Percentiles rank a stretch among this genome's conserved stretches.
phyloP scores from a whole-genome alignment of 2,329 filamentous ascomycete species.

The Ophiostoma ulmi region DNA sequence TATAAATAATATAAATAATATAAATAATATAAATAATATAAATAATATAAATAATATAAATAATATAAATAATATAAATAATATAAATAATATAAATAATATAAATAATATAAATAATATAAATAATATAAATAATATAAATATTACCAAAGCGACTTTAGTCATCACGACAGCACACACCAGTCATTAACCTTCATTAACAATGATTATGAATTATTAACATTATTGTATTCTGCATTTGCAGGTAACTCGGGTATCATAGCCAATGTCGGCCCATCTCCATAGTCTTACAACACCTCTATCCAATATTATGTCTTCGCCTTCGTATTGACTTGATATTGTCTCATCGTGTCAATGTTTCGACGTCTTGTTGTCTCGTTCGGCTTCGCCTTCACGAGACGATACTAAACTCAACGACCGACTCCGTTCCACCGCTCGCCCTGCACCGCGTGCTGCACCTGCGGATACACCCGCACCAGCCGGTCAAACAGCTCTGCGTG shows the following conservation, averaged over 20 bases:
- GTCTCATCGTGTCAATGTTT: background rate
- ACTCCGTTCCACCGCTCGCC: background rate
- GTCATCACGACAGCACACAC: too few relatives aligned
- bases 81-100: too few relatives aligned
- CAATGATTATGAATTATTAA: too few relatives aligned
- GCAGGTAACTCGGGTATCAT: background rate
- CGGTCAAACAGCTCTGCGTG: slow-evolving; percentile 76
- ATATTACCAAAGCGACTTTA: too few relatives aligned
- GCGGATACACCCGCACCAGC: slow-evolving; percentile 77
- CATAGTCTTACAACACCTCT: background rate
- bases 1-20: too few relatives aligned
- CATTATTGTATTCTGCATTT: background rate
- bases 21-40: too few relatives aligned
- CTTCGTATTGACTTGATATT: background rate
- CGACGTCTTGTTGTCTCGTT: background rate
- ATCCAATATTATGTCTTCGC: background rate
- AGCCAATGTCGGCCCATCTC: background rate
- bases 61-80: too few relatives aligned
- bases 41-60: too few relatives aligned
- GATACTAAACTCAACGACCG: background rate
- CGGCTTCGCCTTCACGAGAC: background rate
- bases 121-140: too few relatives aligned
- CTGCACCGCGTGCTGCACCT: slow-evolving; percentile 70
- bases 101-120: too few relatives aligned
- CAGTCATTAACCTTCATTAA: too few relatives aligned